These are phyloP conservation scores for Teunomyces gatunensis DNA, from an alignment of 805 yeast species.

Conservation along the genomic window DNA sequence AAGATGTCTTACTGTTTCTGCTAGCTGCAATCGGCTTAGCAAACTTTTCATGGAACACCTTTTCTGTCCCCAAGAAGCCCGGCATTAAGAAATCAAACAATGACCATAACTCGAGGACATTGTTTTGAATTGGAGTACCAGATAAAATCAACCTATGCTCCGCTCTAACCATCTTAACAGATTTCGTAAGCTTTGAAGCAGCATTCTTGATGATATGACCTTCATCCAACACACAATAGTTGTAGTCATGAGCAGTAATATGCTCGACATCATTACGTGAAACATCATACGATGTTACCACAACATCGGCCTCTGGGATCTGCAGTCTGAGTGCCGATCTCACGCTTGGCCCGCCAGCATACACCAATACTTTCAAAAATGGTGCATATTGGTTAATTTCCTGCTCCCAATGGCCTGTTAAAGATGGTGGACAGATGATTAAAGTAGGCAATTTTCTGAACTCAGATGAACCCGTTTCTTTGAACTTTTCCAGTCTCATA, in stretches of 20 bases:
- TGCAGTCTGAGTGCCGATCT: slow-evolving; percentile 56
- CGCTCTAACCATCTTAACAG: slow-evolving; percentile 79
- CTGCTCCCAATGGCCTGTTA: slow-evolving; percentile 99
- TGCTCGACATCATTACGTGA: slow-evolving; percentile 84
- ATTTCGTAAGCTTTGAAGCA: slow-evolving; percentile 78
- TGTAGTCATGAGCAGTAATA: slow-evolving; percentile 63
- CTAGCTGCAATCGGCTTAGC: slow-evolving; percentile 98
- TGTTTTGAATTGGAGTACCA: slow-evolving; percentile 98
- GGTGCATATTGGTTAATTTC: slow-evolving; percentile 91
- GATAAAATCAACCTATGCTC: slow-evolving; percentile 89
- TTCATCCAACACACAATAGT: slow-evolving; percentile 94
- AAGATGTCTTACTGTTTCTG: slow-evolving; percentile 79
- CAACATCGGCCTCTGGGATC: slow-evolving; percentile 66
- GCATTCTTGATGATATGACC: slow-evolving; percentile 97
- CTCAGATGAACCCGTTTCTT: slow-evolving; percentile 58
- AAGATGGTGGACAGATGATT: slow-evolving; percentile 93
- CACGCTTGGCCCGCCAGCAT: slow-evolving; percentile 87
- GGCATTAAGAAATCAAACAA: slow-evolving; percentile 98
- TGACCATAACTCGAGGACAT: slow-evolving; percentile 96
- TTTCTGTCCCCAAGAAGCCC: slow-evolving; percentile 94
- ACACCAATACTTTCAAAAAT: slow-evolving; percentile 73
- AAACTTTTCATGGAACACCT: slow-evolving; percentile 88
- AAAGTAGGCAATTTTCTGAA: slow-evolving; percentile 76
- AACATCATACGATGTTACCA: slow-evolving; percentile 94
- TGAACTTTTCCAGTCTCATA: slow-evolving; percentile 69